phyloP scores from a whole-genome alignment of 2,329 filamentous ascomycete genomes.

The Pseudopyrenochaeta lycopersici region DNA sequence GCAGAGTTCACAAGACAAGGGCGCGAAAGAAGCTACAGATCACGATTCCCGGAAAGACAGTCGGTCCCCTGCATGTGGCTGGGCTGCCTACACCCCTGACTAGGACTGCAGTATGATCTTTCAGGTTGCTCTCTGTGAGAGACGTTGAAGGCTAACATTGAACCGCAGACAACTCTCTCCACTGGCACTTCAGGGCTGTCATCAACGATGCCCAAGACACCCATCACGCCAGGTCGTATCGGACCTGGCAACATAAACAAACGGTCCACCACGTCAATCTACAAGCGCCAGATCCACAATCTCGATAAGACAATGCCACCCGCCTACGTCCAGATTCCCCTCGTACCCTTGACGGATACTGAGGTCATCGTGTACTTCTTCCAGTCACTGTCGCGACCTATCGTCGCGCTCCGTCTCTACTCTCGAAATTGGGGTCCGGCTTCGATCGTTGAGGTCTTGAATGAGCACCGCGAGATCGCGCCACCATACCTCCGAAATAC shows the following conservation, averaged over 20 bases:
- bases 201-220: slow-evolving; percentile 4
- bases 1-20: slow-evolving; percentile 3
- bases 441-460: slow-evolving; percentile 28
- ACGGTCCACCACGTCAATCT: slow-evolving; percentile 11
- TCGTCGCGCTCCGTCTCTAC: slow-evolving; percentile 37
- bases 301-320: slow-evolving; percentile 25
- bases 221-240: slow-evolving; percentile 18
- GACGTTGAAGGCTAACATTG: not conserved
- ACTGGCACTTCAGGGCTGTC: not conserved
- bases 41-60: slow-evolving; percentile 9
- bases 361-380: slow-evolving; percentile 46
- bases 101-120: slow-evolving; percentile 13
- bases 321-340: slow-evolving; percentile 19
- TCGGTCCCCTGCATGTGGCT: not conserved
- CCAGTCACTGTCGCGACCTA: slow-evolving; percentile 31
- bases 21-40: slow-evolving; percentile 19
- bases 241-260: slow-evolving; percentile 13
- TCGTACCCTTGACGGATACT: slow-evolving; percentile 35
- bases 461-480: slow-evolving; percentile 30
- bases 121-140: not conserved
- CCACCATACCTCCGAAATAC: slow-evolving; percentile 43
- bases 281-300: slow-evolving; percentile 32
- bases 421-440: slow-evolving; percentile 33
- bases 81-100: slow-evolving; percentile 16
- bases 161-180: not conserved